Percentiles rank a stretch among this genome's conserved stretches.
Conservation (phyloP, 1,284 basidiomycete species). For the Ganoderma sinense region DNA sequence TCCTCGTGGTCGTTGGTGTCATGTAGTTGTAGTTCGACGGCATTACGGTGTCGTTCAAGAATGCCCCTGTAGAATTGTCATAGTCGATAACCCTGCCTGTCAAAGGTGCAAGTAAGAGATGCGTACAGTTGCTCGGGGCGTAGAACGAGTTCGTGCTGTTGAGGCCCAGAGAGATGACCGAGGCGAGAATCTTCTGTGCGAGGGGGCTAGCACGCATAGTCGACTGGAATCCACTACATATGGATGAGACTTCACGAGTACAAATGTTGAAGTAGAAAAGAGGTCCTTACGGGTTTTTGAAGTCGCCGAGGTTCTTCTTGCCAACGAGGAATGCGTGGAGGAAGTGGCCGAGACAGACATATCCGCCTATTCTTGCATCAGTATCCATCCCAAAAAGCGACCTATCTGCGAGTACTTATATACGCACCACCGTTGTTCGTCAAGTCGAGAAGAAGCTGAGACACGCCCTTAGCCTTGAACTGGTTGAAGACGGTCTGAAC, state of each 20-base stretch:
- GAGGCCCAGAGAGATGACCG: conserved; percentile 55
- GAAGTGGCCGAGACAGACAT: conserved; percentile 67
- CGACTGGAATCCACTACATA: conserved; percentile 58
- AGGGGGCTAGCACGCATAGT: conserved; percentile 59
- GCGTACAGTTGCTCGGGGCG: conserved; percentile 56
- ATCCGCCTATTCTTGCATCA: conserved; percentile 52
- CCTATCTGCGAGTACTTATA: too few species aligned
- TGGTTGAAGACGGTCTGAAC: conserved; percentile 52
- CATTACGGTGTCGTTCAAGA: conserved; percentile 57
- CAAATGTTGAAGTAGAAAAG: not conserved
- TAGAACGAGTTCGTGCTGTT: conserved; percentile 50
- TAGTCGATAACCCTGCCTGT: not conserved
- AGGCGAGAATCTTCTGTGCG: conserved; percentile 62
- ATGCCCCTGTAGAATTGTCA: conserved; percentile 48
- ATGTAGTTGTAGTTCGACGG: conserved; percentile 57
- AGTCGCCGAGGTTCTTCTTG: conserved; percentile 37
- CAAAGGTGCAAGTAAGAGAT: not conserved
- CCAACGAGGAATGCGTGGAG: conserved; percentile 65
- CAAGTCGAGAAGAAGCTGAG: conserved; percentile 62
- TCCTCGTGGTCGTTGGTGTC: conserved; percentile 51
- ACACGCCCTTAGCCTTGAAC: conserved; percentile 58
- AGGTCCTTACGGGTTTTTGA: conserved; percentile 59
- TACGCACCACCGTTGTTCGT: conserved; percentile 64
- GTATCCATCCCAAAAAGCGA: not conserved
- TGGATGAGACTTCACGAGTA: not conserved